Percentiles rank a stretch among this genome's conserved stretches.
Evolutionary conservation across 306 rosid genomes (phyloP).

Genomic region (Acacia crassicarpa): DNA sequence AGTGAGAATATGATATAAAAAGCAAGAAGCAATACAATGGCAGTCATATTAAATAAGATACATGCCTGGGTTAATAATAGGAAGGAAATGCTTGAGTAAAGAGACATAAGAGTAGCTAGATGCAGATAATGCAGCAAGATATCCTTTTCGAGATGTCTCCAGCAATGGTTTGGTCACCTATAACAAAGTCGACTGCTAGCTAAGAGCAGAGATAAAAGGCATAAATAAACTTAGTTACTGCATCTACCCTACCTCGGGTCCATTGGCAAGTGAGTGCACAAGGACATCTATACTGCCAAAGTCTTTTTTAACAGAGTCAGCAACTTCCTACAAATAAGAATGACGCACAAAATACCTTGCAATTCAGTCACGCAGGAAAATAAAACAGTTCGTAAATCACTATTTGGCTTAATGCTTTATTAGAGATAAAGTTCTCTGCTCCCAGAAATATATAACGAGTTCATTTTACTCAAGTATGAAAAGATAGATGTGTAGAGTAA

Average conservation of each 20-base stretch:
- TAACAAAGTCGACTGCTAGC: slow-evolving; percentile 24
- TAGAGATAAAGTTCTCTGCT: neutral
- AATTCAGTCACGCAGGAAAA: neutral
- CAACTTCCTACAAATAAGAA: slow-evolving; percentile 75
- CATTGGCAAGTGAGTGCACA: slow-evolving; percentile 99
- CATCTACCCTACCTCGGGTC: slow-evolving; percentile 79
- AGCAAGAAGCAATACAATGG: slow-evolving; percentile 17
- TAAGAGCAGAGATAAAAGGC: slow-evolving; percentile 10
- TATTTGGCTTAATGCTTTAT: neutral
- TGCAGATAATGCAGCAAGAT: slow-evolving; percentile 95
- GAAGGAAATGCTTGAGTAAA: slow-evolving; percentile 86
- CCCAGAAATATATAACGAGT: neutral
- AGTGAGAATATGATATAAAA: slow-evolving; percentile 10
- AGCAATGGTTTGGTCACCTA: slow-evolving; percentile 88
- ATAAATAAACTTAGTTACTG: slow-evolving; percentile 15
- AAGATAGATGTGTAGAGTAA: neutral
- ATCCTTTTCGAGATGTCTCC: slow-evolving; percentile 97
- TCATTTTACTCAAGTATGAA: neutral
- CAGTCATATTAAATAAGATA: slow-evolving; percentile 17
- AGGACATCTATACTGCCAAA: slow-evolving; percentile 97
- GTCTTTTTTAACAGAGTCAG: slow-evolving; percentile 83
- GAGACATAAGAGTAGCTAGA: slow-evolving; percentile 96
- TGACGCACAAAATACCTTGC: neutral
- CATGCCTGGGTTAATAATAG: slow-evolving; percentile 84
- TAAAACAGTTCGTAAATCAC: slow-evolving; percentile 1